Evolutionary conservation across 768 basidiomycete genomes (phyloP), one percentile per base, ranked within the genome.

Genomic region (Tremella yokohamensis): DNA sequence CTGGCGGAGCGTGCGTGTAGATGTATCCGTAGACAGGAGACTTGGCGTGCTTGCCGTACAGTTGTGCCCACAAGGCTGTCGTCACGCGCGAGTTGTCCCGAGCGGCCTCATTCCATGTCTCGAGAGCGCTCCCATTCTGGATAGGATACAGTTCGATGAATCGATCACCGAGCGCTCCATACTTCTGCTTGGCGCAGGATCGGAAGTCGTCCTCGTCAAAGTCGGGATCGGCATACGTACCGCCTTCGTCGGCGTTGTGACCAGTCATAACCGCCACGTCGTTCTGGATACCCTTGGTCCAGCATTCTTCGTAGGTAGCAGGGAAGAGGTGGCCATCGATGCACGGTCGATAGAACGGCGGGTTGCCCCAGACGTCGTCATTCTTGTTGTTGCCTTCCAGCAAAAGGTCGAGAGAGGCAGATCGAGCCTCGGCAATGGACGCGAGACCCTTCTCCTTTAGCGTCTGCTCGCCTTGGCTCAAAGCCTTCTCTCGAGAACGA

Each of bases 321-420:
- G 49, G 49, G 24, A 50, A 25, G 26, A 50, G 6, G 26, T 50
- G 26, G 19, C 49, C 49, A 26, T 50, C 49, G 49, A 50, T 6
- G 7, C 7, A 8, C 3, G 49, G 49, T 8, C 49, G 49, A 19
- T 8, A 50, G 49, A 50, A 8, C 3, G 49, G 49, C 16, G 49
- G 49, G 26, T 8, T 50, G 16, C 49, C 49, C 49, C 49, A 50
- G 3, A 4, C 4, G 8, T 50, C 49, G 8, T 50, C 49, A 19
- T 50, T 50, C 19, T 22, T 8, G 19, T 22, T 22, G 49, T 50
- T 50, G 26, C 8, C 49, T 3, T 8, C 7, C 7, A 50, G 49
- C 20, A 50, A 19, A 34, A 34, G 4, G 11, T 34, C 29, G 29
- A n/a, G n/a, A n/a, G n/a, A n/a, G n/a, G n/a, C n/a, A n/a, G n/a